Base-by-base conservation (phyloP, 108 stramenopile genomes). In the Cyclotella sp. region DNA sequence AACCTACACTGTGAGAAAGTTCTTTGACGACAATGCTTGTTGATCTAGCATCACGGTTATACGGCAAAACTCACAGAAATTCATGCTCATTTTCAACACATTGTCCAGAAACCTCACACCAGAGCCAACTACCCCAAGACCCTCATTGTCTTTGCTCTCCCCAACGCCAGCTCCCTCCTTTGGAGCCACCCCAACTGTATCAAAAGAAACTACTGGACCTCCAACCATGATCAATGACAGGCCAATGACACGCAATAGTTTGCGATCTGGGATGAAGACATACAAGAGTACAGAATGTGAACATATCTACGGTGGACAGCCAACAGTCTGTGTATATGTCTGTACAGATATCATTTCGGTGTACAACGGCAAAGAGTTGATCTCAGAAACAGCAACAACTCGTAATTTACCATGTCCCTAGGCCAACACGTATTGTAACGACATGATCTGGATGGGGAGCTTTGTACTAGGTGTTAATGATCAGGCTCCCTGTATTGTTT, bases 181-280 rank as follows among this genome's bases (percentile, higher is more conserved):
- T 54, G 69, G 69, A 0, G 69, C 69, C 2, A 70, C 69, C 16
- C 69, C 69, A 39, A 70, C 69, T 22, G 69, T 70, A 9, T 70
- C 69, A 1, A 70, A 70, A 44, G 69, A 70, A 40, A 40, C 39
- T n/a, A 70, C 69, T 43, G 69, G 69, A 24, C 69, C 69, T 21
- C 69, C 69, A 40, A 70, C 69, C 10, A 26, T 57, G 55, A n/a
- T 34, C 0, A 63, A 63, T 34, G 29, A 41, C 14, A 63, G 62
- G 39, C n/a, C 16, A 11, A 39, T 9, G 34, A 7, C 7, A 22
- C 13, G 24, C 1, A 58, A 27, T 58, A 8, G 14, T 58, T 7
- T 58, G 8, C 18, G 19, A 7, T 2, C 34, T 34, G 34, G 34
- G 34, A 63, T 39, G 19, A 63, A 63, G 19, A 30, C 28, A 41